These are phyloP conservation scores for Emmonsia crescens DNA, from an alignment of 2,329 filamentous ascomycete species.

Conservation along the genomic window DNA sequence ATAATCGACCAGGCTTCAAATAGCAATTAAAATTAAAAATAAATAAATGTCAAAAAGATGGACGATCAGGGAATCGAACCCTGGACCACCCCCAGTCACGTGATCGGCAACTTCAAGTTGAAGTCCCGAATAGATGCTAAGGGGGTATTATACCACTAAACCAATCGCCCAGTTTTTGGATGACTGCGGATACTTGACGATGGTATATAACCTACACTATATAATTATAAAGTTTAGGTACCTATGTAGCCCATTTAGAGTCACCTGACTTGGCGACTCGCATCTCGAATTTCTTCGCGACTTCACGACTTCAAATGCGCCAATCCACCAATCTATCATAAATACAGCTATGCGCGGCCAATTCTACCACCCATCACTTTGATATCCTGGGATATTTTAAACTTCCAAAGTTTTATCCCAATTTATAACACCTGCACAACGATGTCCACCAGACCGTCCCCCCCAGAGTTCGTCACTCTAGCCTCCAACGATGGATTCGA, in stretches of 20 bases:
- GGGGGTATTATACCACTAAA: constrained; percentile 3
- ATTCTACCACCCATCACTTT: neutral
- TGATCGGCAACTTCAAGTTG: too few relatives aligned
- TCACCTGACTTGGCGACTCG: neutral
- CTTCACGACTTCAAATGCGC: too few relatives aligned
- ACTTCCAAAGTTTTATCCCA: constrained; percentile 5
- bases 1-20: too few relatives aligned
- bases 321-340: neutral
- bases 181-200: too few relatives aligned
- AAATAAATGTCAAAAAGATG: neutral
- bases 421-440: constrained; percentile 5
- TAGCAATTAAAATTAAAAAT: neutral
- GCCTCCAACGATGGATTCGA: constrained; percentile 55
- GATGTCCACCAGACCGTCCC: constrained; percentile 13
- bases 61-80: constrained; percentile 1
- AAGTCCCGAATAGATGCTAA: too few relatives aligned
- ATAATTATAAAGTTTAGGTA: too few relatives aligned
- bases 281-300: too few relatives aligned
- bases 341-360: neutral
- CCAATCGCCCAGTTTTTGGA: neutral
- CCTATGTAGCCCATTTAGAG: neutral
- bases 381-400: neutral
- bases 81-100: neutral
- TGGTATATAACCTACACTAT: too few relatives aligned
- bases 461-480: constrained; percentile 50